Percentiles rank a stretch among this genome's conserved stretches.
phyloP scores from a whole-genome alignment of 2,329 filamentous ascomycete species.

The Clonostachys sp. region DNA sequence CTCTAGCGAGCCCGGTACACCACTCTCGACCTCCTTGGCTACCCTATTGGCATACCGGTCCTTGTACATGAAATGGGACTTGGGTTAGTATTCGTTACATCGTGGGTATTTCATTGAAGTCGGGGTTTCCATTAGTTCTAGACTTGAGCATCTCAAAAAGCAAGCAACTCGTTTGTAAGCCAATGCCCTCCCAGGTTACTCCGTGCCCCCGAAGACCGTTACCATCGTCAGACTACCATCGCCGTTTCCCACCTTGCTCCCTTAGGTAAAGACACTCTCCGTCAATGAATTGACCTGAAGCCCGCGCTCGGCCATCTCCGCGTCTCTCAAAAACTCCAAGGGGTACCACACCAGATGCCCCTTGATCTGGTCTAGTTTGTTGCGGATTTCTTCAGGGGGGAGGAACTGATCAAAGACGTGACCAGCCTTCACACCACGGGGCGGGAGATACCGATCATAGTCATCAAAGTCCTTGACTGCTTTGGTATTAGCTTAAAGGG shows the following conservation, averaged over 20 bases:
- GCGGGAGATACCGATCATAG: slow-evolving; percentile 74
- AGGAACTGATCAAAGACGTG: slow-evolving; percentile 82
- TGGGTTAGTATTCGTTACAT: no score
- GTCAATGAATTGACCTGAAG: slow-evolving; percentile 82
- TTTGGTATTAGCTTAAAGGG: slow-evolving; percentile 1
- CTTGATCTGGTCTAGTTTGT: slow-evolving; percentile 73
- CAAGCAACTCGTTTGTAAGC: no score
- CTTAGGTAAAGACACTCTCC: slow-evolving; percentile 76
- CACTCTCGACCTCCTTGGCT: neutral
- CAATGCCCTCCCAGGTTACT: no score
- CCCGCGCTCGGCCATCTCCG: slow-evolving; percentile 84
- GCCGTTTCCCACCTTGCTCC: neutral
- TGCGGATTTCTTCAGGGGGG: slow-evolving; percentile 66
- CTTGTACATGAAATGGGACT: no score
- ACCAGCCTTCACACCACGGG: slow-evolving; percentile 69
- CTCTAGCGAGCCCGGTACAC: no score
- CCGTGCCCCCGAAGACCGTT: no score
- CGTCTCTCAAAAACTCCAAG: slow-evolving; percentile 79
- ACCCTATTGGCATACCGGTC: neutral
- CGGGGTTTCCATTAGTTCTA: no score
- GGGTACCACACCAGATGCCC: slow-evolving; percentile 96
- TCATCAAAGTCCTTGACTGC: slow-evolving; percentile 82
- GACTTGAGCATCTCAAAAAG: no score
- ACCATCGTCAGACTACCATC: no score
- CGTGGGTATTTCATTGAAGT: no score